Percentiles rank a stretch among this genome's conserved stretches.
Evolutionary conservation across 768 basidiomycete genomes (phyloP).

Genomic region (Amanita molliuscula): DNA sequence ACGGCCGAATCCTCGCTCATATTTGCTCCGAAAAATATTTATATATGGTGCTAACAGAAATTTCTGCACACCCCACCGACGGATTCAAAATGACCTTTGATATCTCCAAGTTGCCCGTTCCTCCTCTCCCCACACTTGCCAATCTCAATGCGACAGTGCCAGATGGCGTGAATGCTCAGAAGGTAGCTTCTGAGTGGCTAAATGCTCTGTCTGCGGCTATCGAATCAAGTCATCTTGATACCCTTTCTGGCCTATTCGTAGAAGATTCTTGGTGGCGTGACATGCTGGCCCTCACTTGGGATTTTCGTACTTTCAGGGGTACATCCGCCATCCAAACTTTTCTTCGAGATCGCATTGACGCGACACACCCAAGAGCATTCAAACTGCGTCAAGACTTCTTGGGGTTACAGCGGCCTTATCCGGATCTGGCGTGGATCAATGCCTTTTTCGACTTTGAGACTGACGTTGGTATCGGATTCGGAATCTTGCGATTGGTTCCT

Average conservation of each 20-base stretch:
- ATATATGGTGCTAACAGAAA: too few species aligned
- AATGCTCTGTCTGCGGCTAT: conserved; percentile 11
- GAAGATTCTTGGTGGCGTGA: conserved; percentile 39
- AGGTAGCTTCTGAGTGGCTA: conserved; percentile 23
- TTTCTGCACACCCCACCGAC: too few species aligned
- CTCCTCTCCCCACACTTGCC: conserved; percentile 19
- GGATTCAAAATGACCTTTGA: neutral
- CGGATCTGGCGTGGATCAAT: conserved; percentile 37
- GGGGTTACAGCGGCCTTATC: conserved; percentile 20
- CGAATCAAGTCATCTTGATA: conserved; percentile 9
- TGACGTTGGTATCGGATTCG: conserved; percentile 28
- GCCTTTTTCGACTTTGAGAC: conserved; percentile 36
- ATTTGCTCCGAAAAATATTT: too few species aligned
- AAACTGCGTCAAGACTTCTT: conserved; percentile 20
- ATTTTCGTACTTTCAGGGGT: conserved; percentile 32
- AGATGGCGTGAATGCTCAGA: conserved; percentile 13
- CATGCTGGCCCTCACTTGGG: conserved; percentile 40
- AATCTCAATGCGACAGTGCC: conserved; percentile 14
- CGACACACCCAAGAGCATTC: conserved; percentile 17
- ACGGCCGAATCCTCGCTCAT: too few species aligned
- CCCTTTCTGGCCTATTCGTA: conserved; percentile 12
- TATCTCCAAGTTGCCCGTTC: conserved; percentile 8
- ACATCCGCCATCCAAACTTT: conserved; percentile 34
- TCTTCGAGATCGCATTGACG: conserved; percentile 27
- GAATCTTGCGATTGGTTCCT: conserved; percentile 37